A percentile compares a stretch with the other conserved stretches of the same genome.
Evolutionary conservation across 202 grass and related monocot genomes (phyloP).

Genomic region (Panicum hallii): DNA sequence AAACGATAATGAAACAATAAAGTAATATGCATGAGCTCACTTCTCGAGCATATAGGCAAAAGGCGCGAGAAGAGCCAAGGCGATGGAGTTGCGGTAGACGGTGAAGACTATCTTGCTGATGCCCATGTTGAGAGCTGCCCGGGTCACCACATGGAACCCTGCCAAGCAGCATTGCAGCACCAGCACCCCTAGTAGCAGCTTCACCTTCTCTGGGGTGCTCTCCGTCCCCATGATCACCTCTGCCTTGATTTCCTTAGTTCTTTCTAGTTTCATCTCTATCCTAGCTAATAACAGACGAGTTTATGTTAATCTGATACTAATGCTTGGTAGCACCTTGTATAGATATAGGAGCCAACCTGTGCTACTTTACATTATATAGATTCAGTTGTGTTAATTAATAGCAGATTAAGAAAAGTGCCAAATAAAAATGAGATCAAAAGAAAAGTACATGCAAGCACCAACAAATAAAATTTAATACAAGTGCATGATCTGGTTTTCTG

Average conservation of each 20-base stretch:
- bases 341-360: constrained; percentile 14
- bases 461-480: neutral
- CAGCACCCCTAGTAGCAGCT: constrained; percentile 59
- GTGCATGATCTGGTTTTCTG: neutral
- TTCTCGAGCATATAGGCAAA: constrained; percentile 80
- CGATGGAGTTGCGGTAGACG: constrained; percentile 73
- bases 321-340: constrained; percentile 8
- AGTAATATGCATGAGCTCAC: constrained; percentile 37
- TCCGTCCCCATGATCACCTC: constrained; percentile 50
- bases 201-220: constrained; percentile 53
- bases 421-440: neutral
- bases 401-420: neutral
- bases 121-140: constrained; percentile 73
- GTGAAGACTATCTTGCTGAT: constrained; percentile 74
- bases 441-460: constrained; percentile 4
- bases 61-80: constrained; percentile 60
- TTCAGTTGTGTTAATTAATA: neutral
- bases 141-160: constrained; percentile 74
- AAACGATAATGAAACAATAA: neutral
- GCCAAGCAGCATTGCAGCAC: constrained; percentile 67
- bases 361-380: constrained; percentile 9
- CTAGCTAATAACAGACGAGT: neutral
- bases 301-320: neutral
- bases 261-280: neutral
- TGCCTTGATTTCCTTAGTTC: neutral